Conservation (phyloP, 129 eudicot genomes). For the Erigeron canadensis region DNA sequence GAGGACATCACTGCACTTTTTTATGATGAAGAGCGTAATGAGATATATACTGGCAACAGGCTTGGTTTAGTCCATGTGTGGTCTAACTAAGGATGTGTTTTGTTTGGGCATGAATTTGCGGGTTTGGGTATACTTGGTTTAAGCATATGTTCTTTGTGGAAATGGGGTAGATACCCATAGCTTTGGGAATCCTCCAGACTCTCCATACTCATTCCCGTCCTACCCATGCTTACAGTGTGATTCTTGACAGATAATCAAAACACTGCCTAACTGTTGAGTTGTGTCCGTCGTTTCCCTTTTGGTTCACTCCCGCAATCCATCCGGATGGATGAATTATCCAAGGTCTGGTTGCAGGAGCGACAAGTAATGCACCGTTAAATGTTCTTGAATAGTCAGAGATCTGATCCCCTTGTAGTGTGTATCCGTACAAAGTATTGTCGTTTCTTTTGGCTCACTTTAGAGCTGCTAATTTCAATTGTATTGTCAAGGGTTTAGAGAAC, state of each 20-base stretch:
- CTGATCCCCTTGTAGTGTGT: not conserved
- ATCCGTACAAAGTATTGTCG: not conserved
- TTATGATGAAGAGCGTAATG: slow-evolving; percentile 93
- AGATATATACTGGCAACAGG: slow-evolving; percentile 90
- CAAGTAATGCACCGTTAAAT: slow-evolving; percentile 21
- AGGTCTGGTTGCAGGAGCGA: slow-evolving; percentile 4
- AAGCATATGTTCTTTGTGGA: too few species aligned
- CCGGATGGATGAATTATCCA: slow-evolving; percentile 26
- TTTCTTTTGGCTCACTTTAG: not conserved
- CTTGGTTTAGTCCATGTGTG: slow-evolving; percentile 93
- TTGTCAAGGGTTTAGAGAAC: not conserved
- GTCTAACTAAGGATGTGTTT: slow-evolving; percentile 55
- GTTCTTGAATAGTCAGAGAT: not conserved
- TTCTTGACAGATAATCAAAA: not conserved
- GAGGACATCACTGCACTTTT: slow-evolving; percentile 97
- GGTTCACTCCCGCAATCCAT: not conserved
- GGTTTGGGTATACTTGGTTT: not conserved
- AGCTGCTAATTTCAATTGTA: slow-evolving; percentile 12
- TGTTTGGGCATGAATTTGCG: not conserved
- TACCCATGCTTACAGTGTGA: not conserved
- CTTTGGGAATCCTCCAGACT: slow-evolving; percentile 1
- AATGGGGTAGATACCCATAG: slow-evolving; percentile 2
- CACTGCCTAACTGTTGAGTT: not conserved
- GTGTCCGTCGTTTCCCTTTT: slow-evolving; percentile 13
- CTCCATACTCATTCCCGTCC: not conserved